Conservation (phyloP, 306 rosid species). For the Glycine latifolia region DNA sequence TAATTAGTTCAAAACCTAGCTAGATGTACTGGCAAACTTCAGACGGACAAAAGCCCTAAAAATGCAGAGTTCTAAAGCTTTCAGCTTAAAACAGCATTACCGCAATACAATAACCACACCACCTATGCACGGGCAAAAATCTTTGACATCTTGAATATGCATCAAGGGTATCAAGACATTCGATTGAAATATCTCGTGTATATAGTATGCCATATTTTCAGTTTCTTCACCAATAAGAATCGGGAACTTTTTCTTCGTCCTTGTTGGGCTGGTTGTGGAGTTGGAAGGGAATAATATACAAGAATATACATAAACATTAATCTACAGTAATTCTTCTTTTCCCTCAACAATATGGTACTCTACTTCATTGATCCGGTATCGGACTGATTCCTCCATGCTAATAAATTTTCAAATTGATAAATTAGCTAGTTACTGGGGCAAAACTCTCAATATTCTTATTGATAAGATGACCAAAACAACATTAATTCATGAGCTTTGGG, state of each 20-base stretch:
- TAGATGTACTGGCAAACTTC: too few species aligned
- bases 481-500: conserved; percentile 52
- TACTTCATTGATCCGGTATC: neutral
- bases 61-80: too few species aligned
- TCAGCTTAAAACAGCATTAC: too few species aligned
- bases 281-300: conserved; percentile 20
- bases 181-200: neutral
- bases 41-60: too few species aligned
- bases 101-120: too few species aligned
- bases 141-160: neutral
- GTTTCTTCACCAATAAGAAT: conserved; percentile 21
- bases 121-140: neutral
- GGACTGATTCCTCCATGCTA: conserved; percentile 33
- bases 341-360: neutral
- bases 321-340: conserved; percentile 19
- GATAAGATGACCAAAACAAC: conserved; percentile 7
- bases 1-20: neutral
- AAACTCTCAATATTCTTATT: conserved; percentile 37
- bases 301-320: conserved; percentile 16
- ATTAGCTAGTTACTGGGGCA: conserved; percentile 29
- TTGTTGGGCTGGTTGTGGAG: conserved; percentile 29
- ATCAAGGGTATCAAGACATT: neutral
- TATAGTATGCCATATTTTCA: conserved; percentile 1
- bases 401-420: conserved; percentile 26
- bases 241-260: conserved; percentile 11